Conservation (phyloP, 2,329 filamentous ascomycete species). For the Fusarium compactum region DNA sequence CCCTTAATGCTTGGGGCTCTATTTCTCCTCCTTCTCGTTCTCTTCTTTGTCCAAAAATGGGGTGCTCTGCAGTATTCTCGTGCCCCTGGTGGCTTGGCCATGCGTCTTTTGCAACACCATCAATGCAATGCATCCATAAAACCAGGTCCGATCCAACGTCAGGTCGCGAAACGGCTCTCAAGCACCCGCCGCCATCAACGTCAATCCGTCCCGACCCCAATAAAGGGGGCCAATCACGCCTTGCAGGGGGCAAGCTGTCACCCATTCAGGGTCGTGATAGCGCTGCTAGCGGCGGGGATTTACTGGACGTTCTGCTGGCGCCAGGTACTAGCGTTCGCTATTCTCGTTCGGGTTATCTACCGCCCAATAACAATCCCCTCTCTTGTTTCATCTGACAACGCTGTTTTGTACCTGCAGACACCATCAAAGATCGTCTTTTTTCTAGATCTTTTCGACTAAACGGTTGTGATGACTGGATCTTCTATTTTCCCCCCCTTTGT, state of each 20-base stretch:
- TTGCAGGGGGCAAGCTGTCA: slow-evolving; percentile 9
- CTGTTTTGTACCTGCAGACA: slow-evolving; percentile 15
- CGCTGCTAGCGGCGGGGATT: slow-evolving; percentile 30
- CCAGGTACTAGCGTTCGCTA: slow-evolving; percentile 26
- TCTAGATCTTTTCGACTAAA: slow-evolving; percentile 16
- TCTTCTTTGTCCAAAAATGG: slow-evolving; percentile 1
- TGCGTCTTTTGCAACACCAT: slow-evolving; percentile 12
- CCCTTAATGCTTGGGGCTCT: neutral
- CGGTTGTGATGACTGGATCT: neutral
- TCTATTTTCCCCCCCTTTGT: slow-evolving; percentile 2
- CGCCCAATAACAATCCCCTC: slow-evolving; percentile 25
- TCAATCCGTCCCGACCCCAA: slow-evolving; percentile 7
- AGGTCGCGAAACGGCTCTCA: slow-evolving; percentile 32
- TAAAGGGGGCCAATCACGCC: slow-evolving; percentile 41
- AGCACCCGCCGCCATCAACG: slow-evolving; percentile 23
- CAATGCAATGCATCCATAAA: neutral
- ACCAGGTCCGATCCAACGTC: slow-evolving; percentile 18
- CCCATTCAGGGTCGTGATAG: slow-evolving; percentile 25
- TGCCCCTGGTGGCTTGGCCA: slow-evolving; percentile 18
- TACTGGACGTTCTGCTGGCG: slow-evolving; percentile 25
- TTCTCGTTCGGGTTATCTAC: slow-evolving; percentile 2
- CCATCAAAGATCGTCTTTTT: slow-evolving; percentile 15
- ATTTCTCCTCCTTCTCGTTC: neutral
- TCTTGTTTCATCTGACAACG: slow-evolving; percentile 38
- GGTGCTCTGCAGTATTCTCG: slow-evolving; percentile 5